Percentiles rank a stretch among this genome's conserved stretches.
These are phyloP conservation scores for Otatea glauca DNA, from an alignment of 176 grass and related monocot species.

Conservation along the genomic window DNA sequence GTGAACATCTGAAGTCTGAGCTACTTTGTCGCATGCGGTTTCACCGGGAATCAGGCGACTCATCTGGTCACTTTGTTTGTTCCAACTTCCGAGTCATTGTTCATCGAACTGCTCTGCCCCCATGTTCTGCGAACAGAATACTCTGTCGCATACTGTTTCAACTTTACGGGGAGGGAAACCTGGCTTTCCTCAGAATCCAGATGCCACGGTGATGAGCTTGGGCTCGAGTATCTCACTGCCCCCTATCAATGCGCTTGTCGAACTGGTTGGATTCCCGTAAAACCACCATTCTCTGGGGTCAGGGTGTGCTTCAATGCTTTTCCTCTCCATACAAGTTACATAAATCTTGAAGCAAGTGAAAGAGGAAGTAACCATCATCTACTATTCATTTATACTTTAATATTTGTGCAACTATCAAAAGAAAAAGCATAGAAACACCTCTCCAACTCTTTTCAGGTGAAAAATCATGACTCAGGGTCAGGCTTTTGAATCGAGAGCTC, in stretches of 20 bases:
- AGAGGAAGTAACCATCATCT: too few species aligned
- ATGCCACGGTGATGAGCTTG: neutral
- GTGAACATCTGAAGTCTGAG: neutral
- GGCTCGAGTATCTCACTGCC: neutral
- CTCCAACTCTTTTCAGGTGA: conserved; percentile 2
- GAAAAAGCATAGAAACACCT: too few species aligned
- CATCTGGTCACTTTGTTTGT: neutral
- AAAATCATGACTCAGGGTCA: neutral
- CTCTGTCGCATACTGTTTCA: neutral
- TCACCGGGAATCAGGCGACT: neutral
- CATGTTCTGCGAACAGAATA: neutral
- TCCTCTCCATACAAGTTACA: too few species aligned
- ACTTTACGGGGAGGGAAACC: neutral
- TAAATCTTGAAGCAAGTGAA: too few species aligned
- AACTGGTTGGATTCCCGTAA: neutral
- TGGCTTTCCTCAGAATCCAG: neutral
- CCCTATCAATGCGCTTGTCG: neutral
- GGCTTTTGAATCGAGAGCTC: neutral
- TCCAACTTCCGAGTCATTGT: neutral
- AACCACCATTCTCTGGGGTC: neutral
- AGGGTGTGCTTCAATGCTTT: too few species aligned
- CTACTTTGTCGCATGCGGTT: neutral
- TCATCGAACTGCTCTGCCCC: neutral
- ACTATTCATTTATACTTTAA: too few species aligned
- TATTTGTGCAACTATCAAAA: too few species aligned